A percentile compares a stretch with the other conserved stretches of the same genome.
Conservation (phyloP, 352 stramenopile genomes). For the Halophytophthora polymorphica region DNA sequence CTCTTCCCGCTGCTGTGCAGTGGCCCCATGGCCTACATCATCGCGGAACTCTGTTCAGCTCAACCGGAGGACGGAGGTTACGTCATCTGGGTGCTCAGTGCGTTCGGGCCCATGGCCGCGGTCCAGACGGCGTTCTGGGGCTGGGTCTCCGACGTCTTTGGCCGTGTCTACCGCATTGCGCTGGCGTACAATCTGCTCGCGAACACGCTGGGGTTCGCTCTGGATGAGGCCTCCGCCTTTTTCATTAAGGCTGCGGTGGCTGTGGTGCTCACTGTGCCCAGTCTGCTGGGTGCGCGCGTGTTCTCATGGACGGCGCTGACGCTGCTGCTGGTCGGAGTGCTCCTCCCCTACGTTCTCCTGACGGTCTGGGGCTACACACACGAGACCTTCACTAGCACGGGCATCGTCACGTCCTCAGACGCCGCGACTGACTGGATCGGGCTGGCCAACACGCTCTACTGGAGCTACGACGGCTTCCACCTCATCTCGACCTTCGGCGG, state of each 20-base stretch:
- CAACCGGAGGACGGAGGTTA: constrained; percentile 77
- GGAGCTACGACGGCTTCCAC: constrained; percentile 93
- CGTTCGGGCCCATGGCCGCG: constrained; percentile 72
- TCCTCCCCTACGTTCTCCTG: constrained; percentile 69
- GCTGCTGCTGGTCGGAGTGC: constrained; percentile 25
- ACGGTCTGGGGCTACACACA: constrained; percentile 17
- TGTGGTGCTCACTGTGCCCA: constrained; percentile 22
- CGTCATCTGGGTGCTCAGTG: constrained; percentile 83
- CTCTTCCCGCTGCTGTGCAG: constrained; percentile 76
- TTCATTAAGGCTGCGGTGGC: constrained; percentile 16
- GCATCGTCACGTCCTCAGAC: constrained; percentile 8
- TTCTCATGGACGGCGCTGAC: constrained; percentile 42
- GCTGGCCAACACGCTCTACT: constrained; percentile 92
- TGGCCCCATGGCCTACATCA: constrained; percentile 83
- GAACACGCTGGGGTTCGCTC: background rate
- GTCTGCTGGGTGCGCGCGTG: constrained; percentile 43
- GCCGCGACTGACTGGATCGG: constrained; percentile 59
- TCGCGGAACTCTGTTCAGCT: constrained; percentile 81
- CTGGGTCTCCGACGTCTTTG: constrained; percentile 78
- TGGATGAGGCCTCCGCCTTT: constrained; percentile 2
- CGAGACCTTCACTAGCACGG: constrained; percentile 2
- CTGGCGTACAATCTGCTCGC: constrained; percentile 24
- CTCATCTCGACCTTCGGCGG: constrained; percentile 75
- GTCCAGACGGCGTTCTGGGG: constrained; percentile 61
- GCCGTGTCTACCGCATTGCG: constrained; percentile 68